Conservation (phyloP, 495 filamentous ascomycete genomes). For the Podospora bellae-mahoneyi region DNA sequence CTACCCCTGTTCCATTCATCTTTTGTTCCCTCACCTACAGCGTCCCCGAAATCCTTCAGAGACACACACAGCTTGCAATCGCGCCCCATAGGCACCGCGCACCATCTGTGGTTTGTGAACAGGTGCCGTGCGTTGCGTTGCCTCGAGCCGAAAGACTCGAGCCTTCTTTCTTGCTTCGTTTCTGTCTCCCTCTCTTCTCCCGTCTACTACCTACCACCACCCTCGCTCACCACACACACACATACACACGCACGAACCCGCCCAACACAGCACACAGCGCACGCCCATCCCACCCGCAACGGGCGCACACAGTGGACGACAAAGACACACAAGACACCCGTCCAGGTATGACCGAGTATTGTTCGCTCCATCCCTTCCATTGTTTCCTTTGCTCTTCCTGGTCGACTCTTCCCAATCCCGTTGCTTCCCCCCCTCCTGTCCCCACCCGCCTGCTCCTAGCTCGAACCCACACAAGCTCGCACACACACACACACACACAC, state of each 20-base stretch:
- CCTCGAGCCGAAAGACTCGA: neutral
- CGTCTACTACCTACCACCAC: neutral
- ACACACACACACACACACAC: conserved; percentile 5
- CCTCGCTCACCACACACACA: neutral
- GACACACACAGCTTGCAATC: neutral
- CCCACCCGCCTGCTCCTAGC: conserved; percentile 13
- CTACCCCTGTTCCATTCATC: too few species aligned
- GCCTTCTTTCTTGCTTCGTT: neutral
- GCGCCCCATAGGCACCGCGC: neutral
- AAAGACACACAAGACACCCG: neutral
- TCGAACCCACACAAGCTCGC: conserved; percentile 11
- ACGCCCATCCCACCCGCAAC: neutral
- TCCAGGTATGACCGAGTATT: conserved; percentile 3
- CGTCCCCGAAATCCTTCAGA: neutral
- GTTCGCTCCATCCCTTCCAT: neutral
- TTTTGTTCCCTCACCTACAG: neutral
- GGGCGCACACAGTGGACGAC: neutral
- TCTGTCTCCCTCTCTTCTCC: neutral
- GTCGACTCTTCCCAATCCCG: conserved; percentile 3
- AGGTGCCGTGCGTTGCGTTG: neutral
- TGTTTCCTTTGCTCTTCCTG: neutral
- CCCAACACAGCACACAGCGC: neutral
- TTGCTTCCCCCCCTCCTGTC: neutral
- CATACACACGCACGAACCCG: neutral
- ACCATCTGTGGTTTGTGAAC: neutral